Conservation (phyloP, 2,329 filamentous ascomycete species). For the Colletotrichum scovillei region DNA sequence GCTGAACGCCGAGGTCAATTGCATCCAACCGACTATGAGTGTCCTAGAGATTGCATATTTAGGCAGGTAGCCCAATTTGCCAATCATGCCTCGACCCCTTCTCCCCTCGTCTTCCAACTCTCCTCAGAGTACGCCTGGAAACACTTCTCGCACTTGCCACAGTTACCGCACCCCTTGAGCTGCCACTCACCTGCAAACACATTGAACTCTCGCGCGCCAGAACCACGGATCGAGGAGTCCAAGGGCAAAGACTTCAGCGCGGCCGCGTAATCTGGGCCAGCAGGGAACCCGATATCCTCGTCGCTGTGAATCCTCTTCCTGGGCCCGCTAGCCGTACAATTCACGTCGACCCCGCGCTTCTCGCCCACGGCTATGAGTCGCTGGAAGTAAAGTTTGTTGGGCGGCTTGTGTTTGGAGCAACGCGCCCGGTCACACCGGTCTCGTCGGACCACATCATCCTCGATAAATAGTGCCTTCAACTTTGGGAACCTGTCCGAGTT, state of each 20-base stretch:
- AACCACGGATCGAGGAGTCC: not conserved
- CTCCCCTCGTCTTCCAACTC: not conserved
- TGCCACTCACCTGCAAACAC: not conserved
- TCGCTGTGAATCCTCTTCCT: not conserved
- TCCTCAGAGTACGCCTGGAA: not conserved
- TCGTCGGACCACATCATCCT: not conserved
- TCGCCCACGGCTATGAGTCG: constrained; percentile 3
- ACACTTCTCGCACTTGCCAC: constrained; percentile 7
- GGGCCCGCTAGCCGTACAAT: not conserved
- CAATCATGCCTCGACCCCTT: too few relatives aligned
- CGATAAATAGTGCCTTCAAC: not conserved
- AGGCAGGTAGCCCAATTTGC: too few relatives aligned
- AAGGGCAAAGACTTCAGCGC: not conserved
- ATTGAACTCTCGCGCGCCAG: not conserved
- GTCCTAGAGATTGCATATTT: too few relatives aligned
- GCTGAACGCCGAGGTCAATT: too few relatives aligned
- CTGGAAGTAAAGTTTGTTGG: not conserved
- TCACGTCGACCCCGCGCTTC: not conserved
- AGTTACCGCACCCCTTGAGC: not conserved
- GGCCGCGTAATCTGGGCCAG: not conserved
- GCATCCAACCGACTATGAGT: too few relatives aligned
- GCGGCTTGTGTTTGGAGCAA: not conserved
- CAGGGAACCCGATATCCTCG: not conserved
- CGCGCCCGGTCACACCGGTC: too few relatives aligned
- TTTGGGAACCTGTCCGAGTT: not conserved